These are phyloP conservation scores for Coemansia guatemalensis DNA, from an alignment of 192 early-diverging fungal genomes.

Conservation along the genomic window DNA sequence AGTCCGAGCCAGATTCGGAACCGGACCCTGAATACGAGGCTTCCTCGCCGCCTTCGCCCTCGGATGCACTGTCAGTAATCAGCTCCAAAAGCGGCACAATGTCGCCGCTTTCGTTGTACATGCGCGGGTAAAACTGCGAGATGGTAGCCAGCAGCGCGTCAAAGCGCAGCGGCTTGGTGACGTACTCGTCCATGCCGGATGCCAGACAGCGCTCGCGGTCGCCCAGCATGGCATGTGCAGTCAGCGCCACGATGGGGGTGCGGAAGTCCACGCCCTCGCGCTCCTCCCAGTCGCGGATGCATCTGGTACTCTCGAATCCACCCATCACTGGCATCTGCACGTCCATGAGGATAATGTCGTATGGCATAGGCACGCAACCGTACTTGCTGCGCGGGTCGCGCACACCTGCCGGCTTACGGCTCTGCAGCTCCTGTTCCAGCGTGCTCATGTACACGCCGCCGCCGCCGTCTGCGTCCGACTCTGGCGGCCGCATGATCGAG, in stretches of 20 bases:
- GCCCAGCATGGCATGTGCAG: conserved; percentile 88
- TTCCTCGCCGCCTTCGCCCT: conserved; percentile 8
- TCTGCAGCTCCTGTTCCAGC: conserved; percentile 22
- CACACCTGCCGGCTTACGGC: conserved; percentile 42
- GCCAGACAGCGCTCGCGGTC: conserved; percentile 84
- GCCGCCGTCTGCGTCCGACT: conserved; percentile 8
- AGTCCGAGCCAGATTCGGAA: background rate
- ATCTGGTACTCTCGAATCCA: conserved; percentile 82
- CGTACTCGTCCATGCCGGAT: conserved; percentile 81
- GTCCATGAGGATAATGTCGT: conserved; percentile 79
- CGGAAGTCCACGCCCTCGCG: conserved; percentile 54
- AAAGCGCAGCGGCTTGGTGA: conserved; percentile 63
- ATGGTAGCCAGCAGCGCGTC: conserved; percentile 49
- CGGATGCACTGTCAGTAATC: background rate
- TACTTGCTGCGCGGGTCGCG: conserved; percentile 59
- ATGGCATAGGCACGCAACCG: conserved; percentile 51
- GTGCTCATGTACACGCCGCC: conserved; percentile 4
- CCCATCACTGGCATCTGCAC: conserved; percentile 92
- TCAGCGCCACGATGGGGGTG: conserved; percentile 81
- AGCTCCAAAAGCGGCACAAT: conserved; percentile 42
- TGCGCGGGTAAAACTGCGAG: conserved; percentile 49
- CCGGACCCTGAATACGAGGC: background rate
- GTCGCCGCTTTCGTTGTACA: conserved; percentile 45
- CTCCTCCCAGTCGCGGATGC: conserved; percentile 73
- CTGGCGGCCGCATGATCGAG: conserved; percentile 23